These are phyloP conservation scores for Ustilago xerochloae DNA, from an alignment of 1,284 basidiomycete species.

Conservation along the genomic window DNA sequence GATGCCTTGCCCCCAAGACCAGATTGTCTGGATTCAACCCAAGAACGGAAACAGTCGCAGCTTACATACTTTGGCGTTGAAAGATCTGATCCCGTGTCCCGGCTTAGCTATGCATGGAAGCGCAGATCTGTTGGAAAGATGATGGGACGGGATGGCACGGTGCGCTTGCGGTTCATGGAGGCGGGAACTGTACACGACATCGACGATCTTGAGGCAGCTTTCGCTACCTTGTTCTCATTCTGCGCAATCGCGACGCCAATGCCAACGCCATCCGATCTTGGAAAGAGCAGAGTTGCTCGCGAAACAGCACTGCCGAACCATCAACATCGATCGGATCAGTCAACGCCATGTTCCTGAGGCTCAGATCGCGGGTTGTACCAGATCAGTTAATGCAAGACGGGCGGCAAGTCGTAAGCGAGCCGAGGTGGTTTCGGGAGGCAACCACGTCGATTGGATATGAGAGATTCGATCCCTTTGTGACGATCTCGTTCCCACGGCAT, in stretches of 20 bases:
- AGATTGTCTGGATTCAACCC: no score
- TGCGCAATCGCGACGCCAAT: no score
- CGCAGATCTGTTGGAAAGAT: neutral
- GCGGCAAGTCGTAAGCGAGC: neutral
- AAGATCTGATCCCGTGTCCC: neutral
- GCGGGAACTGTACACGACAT: neutral
- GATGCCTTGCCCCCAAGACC: no score
- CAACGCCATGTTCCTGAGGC: neutral
- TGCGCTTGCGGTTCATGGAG: neutral
- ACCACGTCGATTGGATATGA: neutral
- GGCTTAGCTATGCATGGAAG: neutral
- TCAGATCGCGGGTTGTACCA: no score
- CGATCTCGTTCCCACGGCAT: neutral
- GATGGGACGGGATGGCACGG: neutral
- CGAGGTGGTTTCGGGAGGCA: neutral
- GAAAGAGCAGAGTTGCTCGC: no score
- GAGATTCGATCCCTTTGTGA: neutral
- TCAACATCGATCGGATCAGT: no score
- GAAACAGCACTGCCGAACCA: no score
- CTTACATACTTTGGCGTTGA: neutral
- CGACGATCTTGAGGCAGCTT: no score
- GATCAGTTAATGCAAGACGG: neutral
- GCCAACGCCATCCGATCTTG: no score
- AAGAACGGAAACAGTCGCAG: neutral
- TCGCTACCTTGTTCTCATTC: no score